Base-by-base conservation (phyloP, 2,329 filamentous ascomycete species). In the Cordyceps javanica region DNA sequence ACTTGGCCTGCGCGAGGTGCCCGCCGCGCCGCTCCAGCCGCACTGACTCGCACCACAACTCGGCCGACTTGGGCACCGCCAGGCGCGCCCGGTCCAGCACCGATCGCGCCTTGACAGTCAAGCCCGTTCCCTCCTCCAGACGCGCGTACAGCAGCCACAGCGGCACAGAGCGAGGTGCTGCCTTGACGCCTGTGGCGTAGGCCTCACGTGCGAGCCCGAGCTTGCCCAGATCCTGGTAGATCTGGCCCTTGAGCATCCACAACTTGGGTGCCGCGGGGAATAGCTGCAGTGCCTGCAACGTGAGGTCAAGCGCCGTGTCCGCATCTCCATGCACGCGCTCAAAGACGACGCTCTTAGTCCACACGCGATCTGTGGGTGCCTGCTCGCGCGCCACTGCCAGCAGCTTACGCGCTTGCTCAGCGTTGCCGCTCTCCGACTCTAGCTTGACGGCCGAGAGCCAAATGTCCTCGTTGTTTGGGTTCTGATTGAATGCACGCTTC, bases 171-270 rank as follows among this genome's bases (percentile, higher is more conserved):
- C 86, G 86, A 3, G 92, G 85, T 57, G 91, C 93, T 0, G 90
- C 90, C 67, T 94, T 89, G 41, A 93, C 95, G 36, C 94, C 94
- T 5, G 90, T 88, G 59, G 83, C 85, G 72, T 94, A 97, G 0
- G 93, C 91, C 70, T 97, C 91, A 48, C 94, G 85, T 3, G 94
- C 94, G 72, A 94, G 89, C 0, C 88, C 86, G 14, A 88, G 75
- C 74, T 91, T 91, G 65, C 83, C 86, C 48, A 91, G 81, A 44
- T 86, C 82, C 68, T 97, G 89, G 77, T 99, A 99, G 61, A 97
- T 94, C 69, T 99, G 94, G 0, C 95, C 94, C 74, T 99, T 99
- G 77, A 96, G 90, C 89, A 97, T 97, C 88, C 93, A 97, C 25
- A 99, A 80, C 73, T 97, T 97, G 54, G 90, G 82, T 13, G 88